Evolutionary conservation across 768 basidiomycete species (phyloP).

Genomic region (Suillus alpinus): DNA sequence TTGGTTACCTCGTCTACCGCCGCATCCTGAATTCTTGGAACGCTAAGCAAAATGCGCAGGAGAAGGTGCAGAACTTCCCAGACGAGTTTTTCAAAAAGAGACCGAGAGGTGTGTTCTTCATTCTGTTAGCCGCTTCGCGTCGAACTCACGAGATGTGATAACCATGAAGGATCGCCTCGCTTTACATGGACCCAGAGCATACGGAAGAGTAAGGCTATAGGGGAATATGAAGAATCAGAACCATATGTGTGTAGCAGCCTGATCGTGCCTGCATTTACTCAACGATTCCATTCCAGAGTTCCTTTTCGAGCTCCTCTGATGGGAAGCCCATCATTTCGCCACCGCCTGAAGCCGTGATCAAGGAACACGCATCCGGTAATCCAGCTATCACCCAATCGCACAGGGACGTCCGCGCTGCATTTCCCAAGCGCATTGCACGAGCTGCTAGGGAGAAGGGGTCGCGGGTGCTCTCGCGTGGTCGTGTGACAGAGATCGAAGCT

Average conservation of each 20-base stretch:
- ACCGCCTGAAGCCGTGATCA: constrained; percentile 15
- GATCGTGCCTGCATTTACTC: neutral
- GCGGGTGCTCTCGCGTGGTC: constrained; percentile 20
- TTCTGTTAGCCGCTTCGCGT: neutral
- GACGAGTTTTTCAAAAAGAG: constrained; percentile 16
- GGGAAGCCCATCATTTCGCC: constrained; percentile 17
- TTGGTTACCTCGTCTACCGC: constrained; percentile 28
- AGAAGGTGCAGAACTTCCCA: constrained; percentile 17
- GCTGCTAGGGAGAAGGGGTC: constrained; percentile 12
- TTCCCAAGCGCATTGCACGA: constrained; percentile 11
- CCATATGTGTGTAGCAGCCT: neutral
- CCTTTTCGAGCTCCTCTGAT: constrained; percentile 1
- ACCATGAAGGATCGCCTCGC: constrained; percentile 6
- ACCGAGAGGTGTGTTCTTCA: constrained; percentile 23
- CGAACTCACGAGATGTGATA: neutral
- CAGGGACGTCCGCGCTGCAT: neutral
- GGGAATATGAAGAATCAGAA: neutral
- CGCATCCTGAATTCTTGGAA: constrained; percentile 13
- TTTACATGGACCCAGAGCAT: constrained; percentile 21
- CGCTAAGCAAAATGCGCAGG: constrained; percentile 11
- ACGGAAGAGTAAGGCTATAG: neutral
- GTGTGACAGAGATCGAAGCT: constrained; percentile 22
- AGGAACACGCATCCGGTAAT: constrained; percentile 5
- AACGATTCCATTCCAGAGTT: neutral
- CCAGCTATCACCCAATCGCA: neutral